These are phyloP conservation scores for Ustilago tritici DNA, from an alignment of 1,284 basidiomycete species.

Conservation along the genomic window DNA sequence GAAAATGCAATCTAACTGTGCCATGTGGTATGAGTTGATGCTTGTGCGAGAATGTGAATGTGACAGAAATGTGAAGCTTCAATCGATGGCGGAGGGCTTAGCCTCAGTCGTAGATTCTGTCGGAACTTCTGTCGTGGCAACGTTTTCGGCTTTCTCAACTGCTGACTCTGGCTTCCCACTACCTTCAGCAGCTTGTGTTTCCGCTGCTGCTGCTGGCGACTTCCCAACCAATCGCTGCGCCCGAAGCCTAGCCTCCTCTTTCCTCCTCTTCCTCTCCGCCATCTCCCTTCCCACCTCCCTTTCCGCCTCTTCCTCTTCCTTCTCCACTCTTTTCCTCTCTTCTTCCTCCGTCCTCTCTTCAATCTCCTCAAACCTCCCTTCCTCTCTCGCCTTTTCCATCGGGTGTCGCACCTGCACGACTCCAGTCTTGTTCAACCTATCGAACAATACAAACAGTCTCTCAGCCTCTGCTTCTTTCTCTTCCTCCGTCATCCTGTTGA, in stretches of 20 bases:
- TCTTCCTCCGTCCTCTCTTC: conserved; percentile 20
- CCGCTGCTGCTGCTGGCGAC: neutral
- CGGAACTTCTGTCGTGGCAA: neutral
- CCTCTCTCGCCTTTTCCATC: conserved; percentile 32
- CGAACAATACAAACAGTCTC: conserved; percentile 59
- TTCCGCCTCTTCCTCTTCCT: conserved; percentile 48
- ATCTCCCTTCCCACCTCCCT: conserved; percentile 40
- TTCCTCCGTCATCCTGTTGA: conserved; percentile 51
- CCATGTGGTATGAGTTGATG: too few relatives aligned
- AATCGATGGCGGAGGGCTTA: neutral
- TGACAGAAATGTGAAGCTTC: neutral
- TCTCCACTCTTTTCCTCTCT: conserved; percentile 22
- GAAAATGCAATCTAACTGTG: neutral
- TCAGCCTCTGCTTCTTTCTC: conserved; percentile 64
- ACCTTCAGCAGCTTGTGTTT: too few relatives aligned
- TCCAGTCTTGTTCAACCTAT: conserved; percentile 57
- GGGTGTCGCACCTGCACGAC: conserved; percentile 58
- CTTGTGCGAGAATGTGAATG: too few relatives aligned
- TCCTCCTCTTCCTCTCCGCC: conserved; percentile 33
- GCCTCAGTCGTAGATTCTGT: neutral
- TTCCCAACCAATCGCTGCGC: conserved; percentile 20
- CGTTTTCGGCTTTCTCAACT: too few relatives aligned
- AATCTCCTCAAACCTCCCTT: conserved; percentile 53
- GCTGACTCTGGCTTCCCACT: too few relatives aligned
- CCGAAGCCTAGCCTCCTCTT: conserved; percentile 28